Evolutionary conservation across 495 filamentous ascomycete genomes (phyloP).

Genomic region (Podospora didyma): DNA sequence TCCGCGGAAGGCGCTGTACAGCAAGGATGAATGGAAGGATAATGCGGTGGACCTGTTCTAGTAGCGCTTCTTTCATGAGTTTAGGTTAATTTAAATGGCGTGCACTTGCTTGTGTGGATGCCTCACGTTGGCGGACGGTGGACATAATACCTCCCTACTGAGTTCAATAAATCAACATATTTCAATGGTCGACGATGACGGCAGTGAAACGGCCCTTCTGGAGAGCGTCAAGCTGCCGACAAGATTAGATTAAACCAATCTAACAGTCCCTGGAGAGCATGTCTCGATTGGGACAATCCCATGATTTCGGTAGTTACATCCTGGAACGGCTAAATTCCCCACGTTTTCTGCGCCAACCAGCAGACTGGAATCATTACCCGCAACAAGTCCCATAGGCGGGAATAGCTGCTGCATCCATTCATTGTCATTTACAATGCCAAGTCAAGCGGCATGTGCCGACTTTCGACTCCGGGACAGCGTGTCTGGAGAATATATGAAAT

Average conservation of each 20-base stretch:
- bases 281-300: neutral
- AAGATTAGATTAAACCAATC: neutral
- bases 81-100: too few species aligned
- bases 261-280: neutral
- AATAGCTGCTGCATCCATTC: too few species aligned
- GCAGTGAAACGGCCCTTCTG: neutral
- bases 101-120: too few species aligned
- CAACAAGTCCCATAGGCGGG: neutral
- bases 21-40: neutral
- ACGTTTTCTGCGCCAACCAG: neutral
- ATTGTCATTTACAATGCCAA: too few species aligned
- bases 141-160: too few species aligned
- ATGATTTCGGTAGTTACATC: constrained; percentile 9
- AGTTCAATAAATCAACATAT: too few species aligned
- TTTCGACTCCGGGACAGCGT: too few species aligned
- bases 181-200: too few species aligned
- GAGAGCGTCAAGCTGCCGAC: neutral
- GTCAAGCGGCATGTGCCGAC: too few species aligned
- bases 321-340: constrained; percentile 1
- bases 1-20: neutral
- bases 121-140: too few species aligned
- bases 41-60: neutral
- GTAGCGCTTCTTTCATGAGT: too few species aligned
- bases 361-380: neutral
- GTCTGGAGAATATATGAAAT: too few species aligned